phyloP scores from a whole-genome alignment of 2,329 filamentous ascomycete species.

The Fusarium sp. region DNA sequence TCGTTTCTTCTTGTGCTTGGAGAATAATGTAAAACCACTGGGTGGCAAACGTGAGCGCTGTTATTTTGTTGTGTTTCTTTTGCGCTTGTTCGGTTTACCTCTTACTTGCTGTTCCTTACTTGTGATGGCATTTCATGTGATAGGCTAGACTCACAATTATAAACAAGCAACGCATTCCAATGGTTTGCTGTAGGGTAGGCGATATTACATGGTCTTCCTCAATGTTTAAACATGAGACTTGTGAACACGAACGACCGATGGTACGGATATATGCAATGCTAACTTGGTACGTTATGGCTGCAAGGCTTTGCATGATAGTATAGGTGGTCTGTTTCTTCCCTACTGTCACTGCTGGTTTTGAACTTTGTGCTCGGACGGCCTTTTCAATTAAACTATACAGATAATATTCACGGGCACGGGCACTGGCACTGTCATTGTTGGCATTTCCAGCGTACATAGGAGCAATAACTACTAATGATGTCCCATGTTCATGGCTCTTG shows the following conservation, averaged over 20 bases:
- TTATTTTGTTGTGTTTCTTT: neutral
- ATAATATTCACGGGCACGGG: neutral
- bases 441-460: neutral
- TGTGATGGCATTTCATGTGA: neutral
- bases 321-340: neutral
- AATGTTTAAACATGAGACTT: neutral
- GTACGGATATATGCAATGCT: neutral
- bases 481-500: neutral
- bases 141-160: neutral
- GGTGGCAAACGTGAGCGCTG: constrained; percentile 23
- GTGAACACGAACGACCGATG: neutral
- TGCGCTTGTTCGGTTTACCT: neutral
- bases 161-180: neutral
- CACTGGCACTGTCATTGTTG: neutral
- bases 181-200: neutral
- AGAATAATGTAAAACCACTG: constrained; percentile 38
- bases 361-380: neutral
- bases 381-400: neutral
- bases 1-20: constrained; percentile 19
- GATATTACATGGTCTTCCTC: too few relatives aligned
- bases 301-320: neutral
- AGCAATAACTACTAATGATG: neutral
- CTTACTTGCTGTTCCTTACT: neutral
- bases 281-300: neutral
- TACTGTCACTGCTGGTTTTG: neutral